Conservation (phyloP, 352 stramenopile genomes). For the Pythium periplocum region DNA sequence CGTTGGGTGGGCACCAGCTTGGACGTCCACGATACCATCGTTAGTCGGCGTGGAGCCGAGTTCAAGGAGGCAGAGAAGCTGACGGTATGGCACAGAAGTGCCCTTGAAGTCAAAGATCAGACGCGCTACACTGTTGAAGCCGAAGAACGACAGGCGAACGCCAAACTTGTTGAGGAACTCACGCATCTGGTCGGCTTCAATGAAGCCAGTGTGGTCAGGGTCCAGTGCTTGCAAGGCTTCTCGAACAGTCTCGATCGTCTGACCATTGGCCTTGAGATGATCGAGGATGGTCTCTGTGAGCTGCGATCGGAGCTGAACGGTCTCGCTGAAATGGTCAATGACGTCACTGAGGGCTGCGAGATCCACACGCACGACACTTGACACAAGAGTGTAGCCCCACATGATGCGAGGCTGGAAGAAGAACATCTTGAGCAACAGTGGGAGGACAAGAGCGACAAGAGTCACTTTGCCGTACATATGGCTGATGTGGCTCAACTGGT, state of each 20-base stretch:
- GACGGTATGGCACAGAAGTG: not conserved
- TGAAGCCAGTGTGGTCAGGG: not conserved
- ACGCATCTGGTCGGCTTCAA: conserved; percentile 16
- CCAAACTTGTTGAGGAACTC: conserved; percentile 12
- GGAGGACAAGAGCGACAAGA: not conserved
- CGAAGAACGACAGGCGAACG: conserved; percentile 18
- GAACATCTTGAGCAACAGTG: not conserved
- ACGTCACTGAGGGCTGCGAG: not conserved
- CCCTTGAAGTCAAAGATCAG: conserved; percentile 1
- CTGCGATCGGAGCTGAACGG: conserved; percentile 1
- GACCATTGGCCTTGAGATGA: conserved; percentile 4
- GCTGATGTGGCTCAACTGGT: not conserved
- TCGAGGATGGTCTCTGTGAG: conserved; percentile 3
- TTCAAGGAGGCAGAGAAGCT: not conserved
- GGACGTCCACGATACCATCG: no score
- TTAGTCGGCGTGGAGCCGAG: not conserved
- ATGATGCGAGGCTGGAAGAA: conserved; percentile 2
- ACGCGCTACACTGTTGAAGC: conserved; percentile 18
- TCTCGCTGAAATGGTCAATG: conserved; percentile 3
- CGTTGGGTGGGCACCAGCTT: no score
- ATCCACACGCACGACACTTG: conserved; percentile 1
- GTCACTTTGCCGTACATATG: not conserved
- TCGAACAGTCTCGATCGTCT: conserved; percentile 4
- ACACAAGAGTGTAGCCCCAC: not conserved
- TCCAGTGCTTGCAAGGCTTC: conserved; percentile 7